A percentile compares a stretch with the other conserved stretches of the same genome.
These are phyloP conservation scores for Diversispora eburnea DNA, from an alignment of 192 early-diverging fungal species.

Conservation along the genomic window DNA sequence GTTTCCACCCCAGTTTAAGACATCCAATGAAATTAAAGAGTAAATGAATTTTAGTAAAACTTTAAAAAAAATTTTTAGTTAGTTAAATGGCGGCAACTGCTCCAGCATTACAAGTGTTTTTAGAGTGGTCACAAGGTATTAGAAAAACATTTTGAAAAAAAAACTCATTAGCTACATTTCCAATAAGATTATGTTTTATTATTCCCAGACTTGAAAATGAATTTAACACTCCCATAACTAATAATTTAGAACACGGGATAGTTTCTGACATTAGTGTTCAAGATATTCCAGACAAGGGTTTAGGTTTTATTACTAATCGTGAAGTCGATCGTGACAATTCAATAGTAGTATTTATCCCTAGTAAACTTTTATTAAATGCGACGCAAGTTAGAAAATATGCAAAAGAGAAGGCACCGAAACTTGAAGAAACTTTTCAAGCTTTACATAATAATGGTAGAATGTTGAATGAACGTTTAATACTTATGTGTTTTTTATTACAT, in stretches of 20 bases:
- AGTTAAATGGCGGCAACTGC: background rate
- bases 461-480: constrained; percentile 35
- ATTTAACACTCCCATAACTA: background rate
- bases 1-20: too few relatives aligned
- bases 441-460: background rate
- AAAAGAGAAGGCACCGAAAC: constrained; percentile 27
- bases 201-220: background rate
- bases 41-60: too few relatives aligned
- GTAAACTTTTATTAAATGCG: background rate
- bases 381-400: constrained; percentile 13
- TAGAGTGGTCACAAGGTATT: constrained; percentile 13
- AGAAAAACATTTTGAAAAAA: background rate
- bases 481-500: constrained; percentile 46
- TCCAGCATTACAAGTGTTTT: background rate
- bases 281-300: constrained; percentile 22
- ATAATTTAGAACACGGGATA: constrained; percentile 10
- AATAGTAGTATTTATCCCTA: constrained; percentile 10
- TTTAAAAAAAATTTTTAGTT: too few relatives aligned
- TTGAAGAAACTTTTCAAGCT: constrained; percentile 7
- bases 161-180: too few relatives aligned
- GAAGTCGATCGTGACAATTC: constrained; percentile 1
- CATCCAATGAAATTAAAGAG: too few relatives aligned
- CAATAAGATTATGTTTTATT: background rate
- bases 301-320: constrained; percentile 4
- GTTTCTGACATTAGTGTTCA: constrained; percentile 1